phyloP scores from a whole-genome alignment of 805 yeast genomes.

The Lipomyces japonicus region DNA sequence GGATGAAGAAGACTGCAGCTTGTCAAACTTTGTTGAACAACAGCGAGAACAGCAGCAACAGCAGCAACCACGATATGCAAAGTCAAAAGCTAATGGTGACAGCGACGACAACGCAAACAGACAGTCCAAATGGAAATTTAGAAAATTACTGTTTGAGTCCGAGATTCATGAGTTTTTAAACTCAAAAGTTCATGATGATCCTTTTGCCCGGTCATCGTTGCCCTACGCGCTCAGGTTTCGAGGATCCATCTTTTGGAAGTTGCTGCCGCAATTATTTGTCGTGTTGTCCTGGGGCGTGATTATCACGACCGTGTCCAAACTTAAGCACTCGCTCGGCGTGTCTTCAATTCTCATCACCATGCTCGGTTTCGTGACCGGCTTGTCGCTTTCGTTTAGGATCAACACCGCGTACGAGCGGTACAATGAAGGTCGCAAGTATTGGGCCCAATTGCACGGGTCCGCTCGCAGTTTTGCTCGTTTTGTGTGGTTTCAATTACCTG shows the following conservation, averaged over 20 bases:
- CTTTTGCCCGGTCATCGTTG: conserved; percentile 19
- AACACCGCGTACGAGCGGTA: conserved; percentile 28
- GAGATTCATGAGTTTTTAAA: conserved; percentile 23
- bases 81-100: no score
- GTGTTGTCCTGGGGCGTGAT: conserved; percentile 21
- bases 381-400: conserved; percentile 24
- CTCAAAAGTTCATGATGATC: conserved; percentile 27
- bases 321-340: conserved; percentile 20
- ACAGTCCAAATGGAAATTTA: neutral
- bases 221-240: conserved; percentile 27
- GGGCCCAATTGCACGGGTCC: conserved; percentile 21
- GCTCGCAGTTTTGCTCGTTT: conserved; percentile 19
- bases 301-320: conserved; percentile 19
- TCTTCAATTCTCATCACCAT: conserved; percentile 21
- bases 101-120: neutral
- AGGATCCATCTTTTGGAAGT: conserved; percentile 25
- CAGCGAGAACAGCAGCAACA: neutral
- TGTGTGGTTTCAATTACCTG: conserved; percentile 23
- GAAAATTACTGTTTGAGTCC: conserved; percentile 1
- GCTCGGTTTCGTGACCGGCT: conserved; percentile 27
- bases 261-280: conserved; percentile 20
- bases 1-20: no score
- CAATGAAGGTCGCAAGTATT: conserved; percentile 26
- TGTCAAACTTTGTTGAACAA: no score
- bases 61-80: neutral